Conservation (phyloP, 1,139 yeast species). For the Kluyveromyces sp. region DNA sequence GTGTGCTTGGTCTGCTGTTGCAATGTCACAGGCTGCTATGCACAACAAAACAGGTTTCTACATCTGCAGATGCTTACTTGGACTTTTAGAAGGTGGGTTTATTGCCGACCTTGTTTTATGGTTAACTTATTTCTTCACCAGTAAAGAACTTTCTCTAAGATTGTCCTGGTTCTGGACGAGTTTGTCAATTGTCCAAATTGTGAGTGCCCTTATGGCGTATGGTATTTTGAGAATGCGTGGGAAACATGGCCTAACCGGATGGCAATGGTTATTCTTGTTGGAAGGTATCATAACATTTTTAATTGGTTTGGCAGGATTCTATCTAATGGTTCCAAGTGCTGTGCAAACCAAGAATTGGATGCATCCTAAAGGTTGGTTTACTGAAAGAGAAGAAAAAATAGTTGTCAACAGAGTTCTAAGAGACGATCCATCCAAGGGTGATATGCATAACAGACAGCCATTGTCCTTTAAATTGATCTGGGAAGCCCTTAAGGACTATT, state of each 20-base stretch:
- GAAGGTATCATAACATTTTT: conserved; percentile 47
- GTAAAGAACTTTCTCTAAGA: conserved; percentile 42
- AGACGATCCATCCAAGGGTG: conserved; percentile 62
- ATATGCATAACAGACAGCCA: conserved; percentile 58
- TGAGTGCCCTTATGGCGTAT: conserved; percentile 36
- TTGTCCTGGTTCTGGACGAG: conserved; percentile 41
- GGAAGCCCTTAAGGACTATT: conserved; percentile 42
- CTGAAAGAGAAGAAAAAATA: conserved; percentile 49
- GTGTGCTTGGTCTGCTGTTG: conserved; percentile 43
- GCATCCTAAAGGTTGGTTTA: conserved; percentile 52
- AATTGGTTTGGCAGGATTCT: conserved; percentile 43
- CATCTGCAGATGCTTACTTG: conserved; percentile 40
- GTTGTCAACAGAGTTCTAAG: conserved; percentile 52
- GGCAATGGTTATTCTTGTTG: conserved; percentile 54
- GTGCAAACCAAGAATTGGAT: conserved; percentile 40
- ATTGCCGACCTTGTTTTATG: conserved; percentile 46
- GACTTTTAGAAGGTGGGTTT: conserved; percentile 47
- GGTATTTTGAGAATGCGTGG: conserved; percentile 40
- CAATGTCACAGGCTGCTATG: conserved; percentile 39
- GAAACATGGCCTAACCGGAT: conserved; percentile 27
- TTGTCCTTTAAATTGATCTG: conserved; percentile 36
- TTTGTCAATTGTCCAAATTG: conserved; percentile 21
- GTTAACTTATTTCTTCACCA: conserved; percentile 47
- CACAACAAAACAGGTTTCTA: conserved; percentile 33
- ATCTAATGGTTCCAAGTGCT: conserved; percentile 49